A percentile compares a stretch with the other conserved stretches of the same genome.
phyloP scores from a whole-genome alignment of 2,329 filamentous ascomycete species.

The Coniochaeta sp. region DNA sequence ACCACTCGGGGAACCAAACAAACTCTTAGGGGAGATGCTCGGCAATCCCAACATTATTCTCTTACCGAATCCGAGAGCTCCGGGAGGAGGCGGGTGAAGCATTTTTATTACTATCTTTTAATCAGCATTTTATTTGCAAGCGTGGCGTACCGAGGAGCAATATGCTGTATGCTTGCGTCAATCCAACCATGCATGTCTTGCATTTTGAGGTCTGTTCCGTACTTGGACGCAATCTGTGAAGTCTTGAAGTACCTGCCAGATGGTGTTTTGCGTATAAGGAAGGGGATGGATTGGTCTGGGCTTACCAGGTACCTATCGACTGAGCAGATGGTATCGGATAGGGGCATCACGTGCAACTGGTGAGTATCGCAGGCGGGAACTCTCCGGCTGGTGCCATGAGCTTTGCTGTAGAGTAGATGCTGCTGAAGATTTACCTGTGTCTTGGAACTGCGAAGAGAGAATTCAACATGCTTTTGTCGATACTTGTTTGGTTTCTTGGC shows the following conservation, averaged over 20 bases:
- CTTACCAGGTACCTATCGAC: too few species aligned
- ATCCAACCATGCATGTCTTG: not conserved
- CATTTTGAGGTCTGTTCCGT: not conserved
- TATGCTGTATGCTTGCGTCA: not conserved
- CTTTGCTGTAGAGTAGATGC: not conserved
- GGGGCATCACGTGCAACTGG: not conserved
- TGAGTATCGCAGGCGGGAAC: not conserved
- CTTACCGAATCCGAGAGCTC: not conserved
- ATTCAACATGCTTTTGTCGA: too few species aligned
- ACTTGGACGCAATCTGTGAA: not conserved
- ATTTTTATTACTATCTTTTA: slow-evolving; percentile 1
- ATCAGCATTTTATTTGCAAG: slow-evolving; percentile 2
- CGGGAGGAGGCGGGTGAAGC: not conserved
- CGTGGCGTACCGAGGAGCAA: slow-evolving; percentile 3
- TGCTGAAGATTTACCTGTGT: not conserved
- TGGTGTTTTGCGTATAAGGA: not conserved
- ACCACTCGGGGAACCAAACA: not conserved
- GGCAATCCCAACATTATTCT: not conserved
- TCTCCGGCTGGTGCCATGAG: not conserved
- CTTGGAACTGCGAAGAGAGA: too few species aligned
- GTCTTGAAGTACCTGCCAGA: not conserved
- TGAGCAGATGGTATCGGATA: not conserved
- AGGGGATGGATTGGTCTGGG: not conserved
- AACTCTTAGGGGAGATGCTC: not conserved
- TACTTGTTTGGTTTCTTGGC: too few species aligned